Evolutionary conservation across 441 rosid genomes (phyloP).

Genomic region (Adansonia grandidieri): DNA sequence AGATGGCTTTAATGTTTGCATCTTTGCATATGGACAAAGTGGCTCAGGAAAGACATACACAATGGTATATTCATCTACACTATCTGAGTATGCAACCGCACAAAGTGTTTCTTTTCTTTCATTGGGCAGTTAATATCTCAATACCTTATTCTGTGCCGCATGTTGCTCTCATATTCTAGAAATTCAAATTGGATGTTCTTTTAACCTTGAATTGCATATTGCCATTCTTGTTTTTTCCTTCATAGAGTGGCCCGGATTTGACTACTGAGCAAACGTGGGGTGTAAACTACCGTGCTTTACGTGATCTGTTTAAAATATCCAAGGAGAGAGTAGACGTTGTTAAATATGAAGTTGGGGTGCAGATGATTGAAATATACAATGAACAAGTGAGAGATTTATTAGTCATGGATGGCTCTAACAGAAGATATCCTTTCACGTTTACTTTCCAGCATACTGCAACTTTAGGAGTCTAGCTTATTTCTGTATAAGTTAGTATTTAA

Average conservation of each 20-base stretch:
- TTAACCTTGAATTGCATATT: not conserved
- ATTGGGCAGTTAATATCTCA: not conserved
- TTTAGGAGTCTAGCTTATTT: not conserved
- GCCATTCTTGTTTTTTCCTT: conserved; percentile 13
- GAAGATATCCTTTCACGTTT: conserved; percentile 77
- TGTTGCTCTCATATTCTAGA: not conserved
- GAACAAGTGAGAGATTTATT: conserved; percentile 93
- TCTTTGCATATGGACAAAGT: conserved; percentile 98
- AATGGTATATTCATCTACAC: conserved; percentile 57
- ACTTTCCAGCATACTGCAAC: conserved; percentile 10
- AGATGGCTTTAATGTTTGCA: conserved; percentile 92
- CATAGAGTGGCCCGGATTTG: conserved; percentile 89
- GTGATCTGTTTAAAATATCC: conserved; percentile 79
- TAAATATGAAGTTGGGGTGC: conserved; percentile 86
- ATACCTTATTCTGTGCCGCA: not conserved
- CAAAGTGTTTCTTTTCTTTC: not conserved
- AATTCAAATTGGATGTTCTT: not conserved
- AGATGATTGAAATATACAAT: conserved; percentile 95
- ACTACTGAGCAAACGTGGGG: conserved; percentile 81
- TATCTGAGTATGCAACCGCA: not conserved
- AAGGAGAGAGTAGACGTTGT: conserved; percentile 61
- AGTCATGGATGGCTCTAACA: conserved; percentile 78
- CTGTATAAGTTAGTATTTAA: not conserved
- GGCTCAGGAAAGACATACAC: conserved; percentile 97
- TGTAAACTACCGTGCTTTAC: conserved; percentile 85